Conservation (phyloP, 164 flowering plant genomes). For the Liquidambar formosana region DNA sequence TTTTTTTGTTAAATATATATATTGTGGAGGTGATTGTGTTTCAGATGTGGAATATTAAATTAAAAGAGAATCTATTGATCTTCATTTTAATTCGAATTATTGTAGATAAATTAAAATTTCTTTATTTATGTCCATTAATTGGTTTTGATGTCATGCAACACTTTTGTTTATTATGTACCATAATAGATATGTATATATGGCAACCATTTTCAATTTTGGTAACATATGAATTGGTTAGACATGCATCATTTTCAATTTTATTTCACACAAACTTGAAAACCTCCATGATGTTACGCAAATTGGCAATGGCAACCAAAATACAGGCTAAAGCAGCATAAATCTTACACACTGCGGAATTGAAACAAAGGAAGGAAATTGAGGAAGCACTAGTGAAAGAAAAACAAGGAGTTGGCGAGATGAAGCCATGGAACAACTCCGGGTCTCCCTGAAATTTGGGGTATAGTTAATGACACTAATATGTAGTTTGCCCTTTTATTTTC, state of each 20-base stretch:
- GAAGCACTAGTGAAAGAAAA: constrained; percentile 32
- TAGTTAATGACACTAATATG: constrained; percentile 29
- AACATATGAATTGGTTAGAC: not conserved
- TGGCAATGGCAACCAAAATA: constrained; percentile 5
- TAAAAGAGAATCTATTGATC: not conserved
- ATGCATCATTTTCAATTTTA: not conserved
- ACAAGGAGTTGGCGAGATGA: constrained; percentile 35
- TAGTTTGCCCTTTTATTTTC: too few relatives aligned
- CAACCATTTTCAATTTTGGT: too few relatives aligned
- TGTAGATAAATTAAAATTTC: not conserved
- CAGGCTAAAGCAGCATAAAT: constrained; percentile 52
- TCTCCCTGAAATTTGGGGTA: constrained; percentile 42
- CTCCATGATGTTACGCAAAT: not conserved
- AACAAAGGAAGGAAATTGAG: constrained; percentile 39
- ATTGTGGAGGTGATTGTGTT: not conserved
- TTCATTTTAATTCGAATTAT: not conserved
- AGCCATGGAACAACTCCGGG: constrained; percentile 33
- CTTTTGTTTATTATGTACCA: too few relatives aligned
- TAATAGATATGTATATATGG: too few relatives aligned
- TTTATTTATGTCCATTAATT: too few relatives aligned
- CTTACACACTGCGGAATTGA: constrained; percentile 37
- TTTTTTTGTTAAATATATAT: too few relatives aligned
- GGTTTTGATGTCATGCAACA: too few relatives aligned
- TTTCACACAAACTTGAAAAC: not conserved
- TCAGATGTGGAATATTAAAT: not conserved